phyloP scores from a whole-genome alignment of 106 monocot species.

The Amphibolis antarctica region DNA sequence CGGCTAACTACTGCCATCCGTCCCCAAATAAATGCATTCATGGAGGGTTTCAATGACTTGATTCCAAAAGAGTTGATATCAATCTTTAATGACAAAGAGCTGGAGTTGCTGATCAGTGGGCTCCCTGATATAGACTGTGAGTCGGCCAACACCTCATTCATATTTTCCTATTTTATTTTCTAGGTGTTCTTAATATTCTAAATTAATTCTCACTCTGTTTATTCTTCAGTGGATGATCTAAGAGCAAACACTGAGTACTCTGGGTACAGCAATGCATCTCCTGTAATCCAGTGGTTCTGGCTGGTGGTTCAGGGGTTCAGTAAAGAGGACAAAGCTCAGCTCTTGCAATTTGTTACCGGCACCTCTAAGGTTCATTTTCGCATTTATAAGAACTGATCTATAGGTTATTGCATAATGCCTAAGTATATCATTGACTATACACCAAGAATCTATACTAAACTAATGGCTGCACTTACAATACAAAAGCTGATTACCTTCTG shows the following conservation, averaged over 20 bases:
- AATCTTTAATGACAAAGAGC: slow-evolving; percentile 95
- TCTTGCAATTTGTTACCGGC: slow-evolving; percentile 97
- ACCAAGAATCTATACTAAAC: too few relatives aligned
- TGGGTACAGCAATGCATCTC: slow-evolving; percentile 86
- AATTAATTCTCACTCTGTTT: background rate
- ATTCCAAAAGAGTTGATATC: slow-evolving; percentile 74
- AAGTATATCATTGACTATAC: background rate
- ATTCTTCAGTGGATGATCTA: slow-evolving; percentile 75
- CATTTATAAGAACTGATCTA: background rate
- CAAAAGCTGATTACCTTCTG: background rate
- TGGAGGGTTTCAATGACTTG: slow-evolving; percentile 93
- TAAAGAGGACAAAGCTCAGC: slow-evolving; percentile 97
- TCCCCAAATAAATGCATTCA: slow-evolving; percentile 89
- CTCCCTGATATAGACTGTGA: slow-evolving; percentile 98
- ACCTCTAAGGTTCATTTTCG: slow-evolving; percentile 70
- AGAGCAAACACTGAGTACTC: slow-evolving; percentile 93
- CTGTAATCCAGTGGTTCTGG: slow-evolving; percentile 99
- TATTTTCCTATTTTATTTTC: background rate
- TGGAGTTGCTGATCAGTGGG: slow-evolving; percentile 94
- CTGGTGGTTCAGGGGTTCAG: slow-evolving; percentile 88
- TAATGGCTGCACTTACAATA: too few relatives aligned
- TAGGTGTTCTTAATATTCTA: background rate
- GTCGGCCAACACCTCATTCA: slow-evolving; percentile 5
- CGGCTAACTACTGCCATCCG: slow-evolving; percentile 87
- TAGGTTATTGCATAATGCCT: background rate